phyloP scores from a whole-genome alignment of 345 rosid genomes.

The Erodium maritimum region DNA sequence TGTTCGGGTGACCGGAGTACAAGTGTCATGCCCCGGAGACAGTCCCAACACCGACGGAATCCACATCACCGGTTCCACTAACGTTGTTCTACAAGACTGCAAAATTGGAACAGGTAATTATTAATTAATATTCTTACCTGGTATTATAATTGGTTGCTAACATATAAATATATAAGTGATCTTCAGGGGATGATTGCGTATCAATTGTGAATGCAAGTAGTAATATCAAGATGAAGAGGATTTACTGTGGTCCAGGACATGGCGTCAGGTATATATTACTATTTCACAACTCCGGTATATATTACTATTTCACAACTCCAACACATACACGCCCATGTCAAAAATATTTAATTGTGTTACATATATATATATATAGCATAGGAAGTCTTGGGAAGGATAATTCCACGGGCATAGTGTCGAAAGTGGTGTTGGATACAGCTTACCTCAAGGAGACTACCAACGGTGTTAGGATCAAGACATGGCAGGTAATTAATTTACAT shows the following conservation, averaged over 20 bases:
- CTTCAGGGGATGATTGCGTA: constrained; percentile 84
- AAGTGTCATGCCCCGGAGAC: constrained; percentile 70
- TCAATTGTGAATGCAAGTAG: constrained; percentile 84
- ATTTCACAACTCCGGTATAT: no score
- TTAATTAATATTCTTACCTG: no score
- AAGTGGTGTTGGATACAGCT: constrained; percentile 86
- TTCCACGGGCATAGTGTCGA: constrained; percentile 59
- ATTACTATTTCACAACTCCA: no score
- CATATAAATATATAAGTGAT: no score
- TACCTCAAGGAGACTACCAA: constrained; percentile 59
- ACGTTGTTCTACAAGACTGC: constrained; percentile 67
- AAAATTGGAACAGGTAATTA: constrained; percentile 96
- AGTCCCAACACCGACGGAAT: constrained; percentile 98
- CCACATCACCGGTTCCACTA: constrained; percentile 69
- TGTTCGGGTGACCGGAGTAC: constrained; percentile 51
- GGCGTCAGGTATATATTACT: constrained; percentile 61
- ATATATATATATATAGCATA: constrained; percentile 29
- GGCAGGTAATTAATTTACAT: constrained; percentile 98
- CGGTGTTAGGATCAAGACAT: constrained; percentile 93
- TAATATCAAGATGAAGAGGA: constrained; percentile 66
- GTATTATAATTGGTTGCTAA: no score
- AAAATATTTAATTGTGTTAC: background rate
- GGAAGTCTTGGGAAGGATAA: constrained; percentile 93
- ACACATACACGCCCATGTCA: no score
- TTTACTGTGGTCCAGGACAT: constrained; percentile 95